Conservation (phyloP, 768 basidiomycete genomes). For the Russula olivacea region DNA sequence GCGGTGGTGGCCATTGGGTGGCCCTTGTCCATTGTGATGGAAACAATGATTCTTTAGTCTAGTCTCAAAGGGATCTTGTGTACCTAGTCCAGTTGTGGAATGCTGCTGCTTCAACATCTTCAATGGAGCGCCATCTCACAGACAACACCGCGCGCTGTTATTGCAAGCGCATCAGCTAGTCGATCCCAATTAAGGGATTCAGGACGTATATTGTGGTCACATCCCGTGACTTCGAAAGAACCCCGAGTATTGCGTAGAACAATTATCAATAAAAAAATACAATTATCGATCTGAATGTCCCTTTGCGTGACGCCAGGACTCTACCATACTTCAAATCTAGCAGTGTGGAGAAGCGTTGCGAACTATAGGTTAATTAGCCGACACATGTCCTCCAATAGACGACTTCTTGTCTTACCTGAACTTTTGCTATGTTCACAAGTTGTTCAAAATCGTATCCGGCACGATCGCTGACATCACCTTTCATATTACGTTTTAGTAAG, state of each 20-base stretch:
- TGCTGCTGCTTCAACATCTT: neutral
- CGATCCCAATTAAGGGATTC: neutral
- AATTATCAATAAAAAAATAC: neutral
- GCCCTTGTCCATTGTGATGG: neutral
- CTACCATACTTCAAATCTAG: slow-evolving; percentile 31
- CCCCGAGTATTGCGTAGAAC: neutral
- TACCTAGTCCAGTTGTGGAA: neutral
- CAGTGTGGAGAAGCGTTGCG: slow-evolving; percentile 36
- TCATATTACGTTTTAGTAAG: slow-evolving; percentile 4
- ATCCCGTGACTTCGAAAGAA: neutral
- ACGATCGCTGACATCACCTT: slow-evolving; percentile 74
- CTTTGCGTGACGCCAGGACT: neutral
- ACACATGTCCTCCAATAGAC: neutral
- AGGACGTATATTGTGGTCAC: neutral
- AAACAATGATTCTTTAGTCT: neutral
- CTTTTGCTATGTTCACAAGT: slow-evolving; percentile 77
- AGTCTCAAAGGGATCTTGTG: neutral
- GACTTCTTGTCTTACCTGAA: slow-evolving; percentile 49
- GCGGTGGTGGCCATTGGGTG: neutral
- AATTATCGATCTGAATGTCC: neutral
- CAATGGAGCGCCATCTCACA: neutral
- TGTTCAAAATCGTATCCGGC: slow-evolving; percentile 81
- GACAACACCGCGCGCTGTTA: neutral
- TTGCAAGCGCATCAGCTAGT: neutral
- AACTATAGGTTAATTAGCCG: slow-evolving; percentile 25